Conservation (phyloP, 495 filamentous ascomycete genomes). For the Bacidia gigantensis region DNA sequence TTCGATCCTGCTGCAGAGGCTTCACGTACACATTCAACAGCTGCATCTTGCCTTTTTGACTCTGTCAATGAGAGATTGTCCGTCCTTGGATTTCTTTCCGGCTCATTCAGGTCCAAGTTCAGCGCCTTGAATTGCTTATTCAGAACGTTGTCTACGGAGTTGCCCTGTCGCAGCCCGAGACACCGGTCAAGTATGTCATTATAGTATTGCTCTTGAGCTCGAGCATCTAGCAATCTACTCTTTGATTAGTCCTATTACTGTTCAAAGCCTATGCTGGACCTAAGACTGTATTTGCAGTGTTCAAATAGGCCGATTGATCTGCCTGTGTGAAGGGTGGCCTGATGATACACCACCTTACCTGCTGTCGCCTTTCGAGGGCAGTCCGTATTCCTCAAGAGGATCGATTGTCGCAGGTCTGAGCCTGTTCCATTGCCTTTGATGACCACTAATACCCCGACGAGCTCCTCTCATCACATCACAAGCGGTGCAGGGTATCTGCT, state of each 20-base stretch:
- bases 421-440: conserved; percentile 39
- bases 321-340: too few relatives aligned
- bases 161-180: conserved; percentile 66
- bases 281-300: too few relatives aligned
- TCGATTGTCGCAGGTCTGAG: conserved; percentile 58
- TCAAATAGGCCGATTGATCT: too few relatives aligned
- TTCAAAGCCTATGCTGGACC: too few relatives aligned
- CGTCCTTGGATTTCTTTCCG: background rate
- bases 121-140: conserved; percentile 48
- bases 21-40: background rate
- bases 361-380: conserved; percentile 80
- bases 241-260: conserved; percentile 4
- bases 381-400: conserved; percentile 60
- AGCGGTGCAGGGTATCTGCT: background rate
- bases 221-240: conserved; percentile 57
- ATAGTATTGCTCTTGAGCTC: conserved; percentile 71
- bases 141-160: conserved; percentile 51
- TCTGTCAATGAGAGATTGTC: background rate
- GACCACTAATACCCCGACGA: background rate
- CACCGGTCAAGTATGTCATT: conserved; percentile 74
- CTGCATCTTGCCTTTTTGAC: background rate
- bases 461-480: background rate
- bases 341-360: conserved; percentile 32
- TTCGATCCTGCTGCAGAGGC: conserved; percentile 20
- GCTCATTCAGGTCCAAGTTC: background rate